A percentile compares a stretch with the other conserved stretches of the same genome.
Evolutionary conservation across 2,329 filamentous ascomycete species (phyloP).

Genomic region (Venturia aucupariae): DNA sequence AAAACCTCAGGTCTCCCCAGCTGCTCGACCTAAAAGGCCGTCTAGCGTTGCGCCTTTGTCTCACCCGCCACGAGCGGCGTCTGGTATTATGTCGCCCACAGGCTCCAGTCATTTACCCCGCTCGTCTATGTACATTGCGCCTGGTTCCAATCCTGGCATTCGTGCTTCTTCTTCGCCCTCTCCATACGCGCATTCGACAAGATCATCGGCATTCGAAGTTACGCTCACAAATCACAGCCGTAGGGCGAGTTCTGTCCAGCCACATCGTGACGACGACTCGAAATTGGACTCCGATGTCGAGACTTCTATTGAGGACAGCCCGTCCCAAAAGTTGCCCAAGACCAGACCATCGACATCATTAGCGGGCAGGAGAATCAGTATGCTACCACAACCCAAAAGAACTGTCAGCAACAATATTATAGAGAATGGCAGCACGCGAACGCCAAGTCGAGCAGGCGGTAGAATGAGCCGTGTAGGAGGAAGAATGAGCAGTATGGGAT

Average conservation of each 20-base stretch:
- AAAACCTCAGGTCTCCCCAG: background rate
- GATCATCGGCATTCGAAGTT: constrained; percentile 2
- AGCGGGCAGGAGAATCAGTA: constrained; percentile 7
- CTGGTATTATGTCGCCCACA: constrained; percentile 1
- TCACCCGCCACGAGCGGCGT: constrained; percentile 1
- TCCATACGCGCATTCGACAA: constrained; percentile 1
- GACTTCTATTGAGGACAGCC: background rate
- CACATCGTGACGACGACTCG: background rate
- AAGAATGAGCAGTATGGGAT: constrained; percentile 4
- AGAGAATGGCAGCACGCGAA: background rate
- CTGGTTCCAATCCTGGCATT: background rate
- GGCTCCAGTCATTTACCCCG: constrained; percentile 8
- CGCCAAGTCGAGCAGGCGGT: background rate
- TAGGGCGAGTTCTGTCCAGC: background rate
- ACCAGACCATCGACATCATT: constrained; percentile 7
- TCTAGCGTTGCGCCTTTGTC: background rate
- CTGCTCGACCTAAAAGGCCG: background rate
- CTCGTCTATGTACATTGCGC: constrained; percentile 5
- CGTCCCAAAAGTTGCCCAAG: background rate
- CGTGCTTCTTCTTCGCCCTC: background rate
- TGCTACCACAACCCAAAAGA: constrained; percentile 12
- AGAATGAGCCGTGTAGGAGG: background rate
- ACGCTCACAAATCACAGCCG: constrained; percentile 10
- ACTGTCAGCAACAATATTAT: constrained; percentile 1
- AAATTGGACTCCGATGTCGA: background rate